Evolutionary conservation across 805 yeast genomes (phyloP).

Genomic region (Ogataea ganodermae): DNA sequence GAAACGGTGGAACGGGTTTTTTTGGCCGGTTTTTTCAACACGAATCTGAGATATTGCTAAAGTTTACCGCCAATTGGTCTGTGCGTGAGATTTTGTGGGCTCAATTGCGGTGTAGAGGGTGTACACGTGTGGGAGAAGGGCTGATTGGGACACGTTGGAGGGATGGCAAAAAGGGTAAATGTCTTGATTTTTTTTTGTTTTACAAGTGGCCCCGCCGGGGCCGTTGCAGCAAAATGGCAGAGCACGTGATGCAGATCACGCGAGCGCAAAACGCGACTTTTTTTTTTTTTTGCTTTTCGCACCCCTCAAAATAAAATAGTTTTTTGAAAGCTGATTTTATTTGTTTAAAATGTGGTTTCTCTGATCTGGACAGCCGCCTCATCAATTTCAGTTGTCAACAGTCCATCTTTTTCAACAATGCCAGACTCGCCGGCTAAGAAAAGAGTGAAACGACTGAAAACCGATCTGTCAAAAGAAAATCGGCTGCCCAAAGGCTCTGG

Average conservation of each 20-base stretch:
- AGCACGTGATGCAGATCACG: background rate
- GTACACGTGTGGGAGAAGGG: background rate
- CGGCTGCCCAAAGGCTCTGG: constrained; percentile 2
- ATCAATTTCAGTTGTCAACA: no score
- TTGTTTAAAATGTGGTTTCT: background rate
- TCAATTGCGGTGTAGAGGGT: background rate
- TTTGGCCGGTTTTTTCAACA: background rate
- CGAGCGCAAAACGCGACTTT: background rate
- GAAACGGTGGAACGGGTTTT: background rate
- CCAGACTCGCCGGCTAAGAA: constrained; percentile 12
- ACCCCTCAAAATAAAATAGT: background rate
- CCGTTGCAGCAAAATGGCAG: background rate
- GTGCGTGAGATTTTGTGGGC: background rate
- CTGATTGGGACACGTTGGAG: background rate
- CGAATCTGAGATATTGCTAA: background rate
- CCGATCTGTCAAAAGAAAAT: constrained; percentile 12
- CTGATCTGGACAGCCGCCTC: no score
- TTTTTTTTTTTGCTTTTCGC: background rate
- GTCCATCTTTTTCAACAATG: background rate
- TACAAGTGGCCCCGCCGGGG: background rate
- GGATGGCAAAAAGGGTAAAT: background rate
- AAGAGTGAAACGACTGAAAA: constrained; percentile 8
- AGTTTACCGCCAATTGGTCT: background rate
- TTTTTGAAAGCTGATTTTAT: background rate
- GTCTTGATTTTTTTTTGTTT: background rate